A percentile compares a stretch with the other conserved stretches of the same genome.
Conservation (phyloP, 1,139 yeast genomes). For the Suhomyces ambrosiae region DNA sequence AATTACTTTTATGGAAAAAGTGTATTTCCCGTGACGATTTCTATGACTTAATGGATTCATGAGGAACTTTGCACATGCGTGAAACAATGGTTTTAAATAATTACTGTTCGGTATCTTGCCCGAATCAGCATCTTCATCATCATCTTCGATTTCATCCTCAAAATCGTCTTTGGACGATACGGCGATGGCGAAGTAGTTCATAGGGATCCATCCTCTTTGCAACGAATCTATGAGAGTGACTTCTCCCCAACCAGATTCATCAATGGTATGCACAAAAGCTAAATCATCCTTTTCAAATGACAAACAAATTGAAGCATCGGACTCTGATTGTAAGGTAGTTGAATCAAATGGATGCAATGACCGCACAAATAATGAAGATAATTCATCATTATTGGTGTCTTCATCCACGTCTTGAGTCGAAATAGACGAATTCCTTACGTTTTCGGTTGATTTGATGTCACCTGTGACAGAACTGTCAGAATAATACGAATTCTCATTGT, state of each 20-base stretch:
- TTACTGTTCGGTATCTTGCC: constrained; percentile 38
- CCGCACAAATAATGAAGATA: constrained; percentile 51
- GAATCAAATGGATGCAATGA: constrained; percentile 85
- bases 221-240: constrained; percentile 74
- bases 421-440: constrained; percentile 12
- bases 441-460: neutral
- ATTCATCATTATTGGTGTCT: constrained; percentile 33
- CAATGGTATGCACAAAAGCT: constrained; percentile 86
- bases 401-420: constrained; percentile 16
- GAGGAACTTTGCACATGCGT: constrained; percentile 75
- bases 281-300: constrained; percentile 79
- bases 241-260: constrained; percentile 97
- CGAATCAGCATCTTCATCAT: constrained; percentile 22
- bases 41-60: constrained; percentile 64
- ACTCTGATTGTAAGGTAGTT: constrained; percentile 59
- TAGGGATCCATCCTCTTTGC: constrained; percentile 94
- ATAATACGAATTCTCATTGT: constrained; percentile 3
- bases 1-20: constrained; percentile 47
- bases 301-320: constrained; percentile 77
- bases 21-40: constrained; percentile 41
- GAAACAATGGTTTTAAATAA: constrained; percentile 63
- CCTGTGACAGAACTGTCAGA: neutral
- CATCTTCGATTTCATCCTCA: constrained; percentile 21
- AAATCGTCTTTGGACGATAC: constrained; percentile 38
- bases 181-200: constrained; percentile 79